Evolutionary conservation across 1,284 basidiomycete genomes (phyloP).

Genomic region (Malassezia vespertilionis): DNA sequence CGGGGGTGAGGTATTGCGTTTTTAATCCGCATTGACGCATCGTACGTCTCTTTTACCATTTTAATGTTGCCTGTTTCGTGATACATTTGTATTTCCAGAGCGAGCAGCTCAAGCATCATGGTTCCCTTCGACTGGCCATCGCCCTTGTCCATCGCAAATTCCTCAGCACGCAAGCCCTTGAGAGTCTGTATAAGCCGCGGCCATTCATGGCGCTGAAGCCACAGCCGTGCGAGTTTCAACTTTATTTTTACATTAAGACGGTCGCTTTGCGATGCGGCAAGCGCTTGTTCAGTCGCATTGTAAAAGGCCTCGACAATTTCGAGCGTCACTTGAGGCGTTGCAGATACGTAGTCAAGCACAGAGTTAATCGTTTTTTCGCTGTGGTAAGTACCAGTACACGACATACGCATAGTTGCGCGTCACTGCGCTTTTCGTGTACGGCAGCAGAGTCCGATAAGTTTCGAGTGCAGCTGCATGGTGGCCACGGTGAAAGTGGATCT

Average conservation of each 20-base stretch:
- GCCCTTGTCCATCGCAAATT: conserved; percentile 55
- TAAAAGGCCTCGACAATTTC: conserved; percentile 88
- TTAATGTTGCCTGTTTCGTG: conserved; percentile 88
- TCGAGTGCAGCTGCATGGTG: conserved; percentile 71
- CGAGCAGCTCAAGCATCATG: conserved; percentile 91
- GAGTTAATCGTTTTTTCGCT: conserved; percentile 93
- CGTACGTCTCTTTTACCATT: conserved; percentile 97
- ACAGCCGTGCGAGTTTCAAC: conserved; percentile 89
- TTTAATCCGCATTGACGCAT: conserved; percentile 78
- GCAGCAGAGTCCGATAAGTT: conserved; percentile 72
- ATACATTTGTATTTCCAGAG: conserved; percentile 98
- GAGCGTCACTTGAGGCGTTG: conserved; percentile 60
- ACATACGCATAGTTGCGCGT: conserved; percentile 35
- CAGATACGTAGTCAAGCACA: conserved; percentile 91
- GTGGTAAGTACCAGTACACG: not conserved
- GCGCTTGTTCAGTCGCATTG: conserved; percentile 74
- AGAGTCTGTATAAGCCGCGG: conserved; percentile 57
- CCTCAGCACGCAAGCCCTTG: conserved; percentile 50
- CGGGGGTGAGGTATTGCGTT: conserved; percentile 96
- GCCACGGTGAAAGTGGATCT: conserved; percentile 71
- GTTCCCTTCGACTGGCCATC: conserved; percentile 82
- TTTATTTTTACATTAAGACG: conserved; percentile 89
- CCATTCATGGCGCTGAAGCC: conserved; percentile 91
- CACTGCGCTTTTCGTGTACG: conserved; percentile 58
- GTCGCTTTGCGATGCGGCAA: conserved; percentile 94